A percentile compares a stretch with the other conserved stretches of the same genome.
phyloP scores from a whole-genome alignment of 1,284 basidiomycete genomes.

The Cryptococcus deneoformans region DNA sequence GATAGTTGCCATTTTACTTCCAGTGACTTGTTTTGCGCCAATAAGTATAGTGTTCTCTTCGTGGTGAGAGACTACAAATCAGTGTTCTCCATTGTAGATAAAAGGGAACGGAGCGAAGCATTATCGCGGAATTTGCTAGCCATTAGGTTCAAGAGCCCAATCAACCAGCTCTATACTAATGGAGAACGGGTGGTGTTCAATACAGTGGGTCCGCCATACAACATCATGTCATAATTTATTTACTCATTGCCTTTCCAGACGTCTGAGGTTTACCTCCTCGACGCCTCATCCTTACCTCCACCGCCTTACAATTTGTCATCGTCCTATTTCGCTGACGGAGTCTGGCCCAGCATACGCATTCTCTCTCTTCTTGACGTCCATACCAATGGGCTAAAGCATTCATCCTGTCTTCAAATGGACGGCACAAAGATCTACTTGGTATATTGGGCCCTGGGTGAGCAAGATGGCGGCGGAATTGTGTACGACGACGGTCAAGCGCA shows the following conservation, averaged over 20 bases:
- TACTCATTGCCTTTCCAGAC: conserved; percentile 8
- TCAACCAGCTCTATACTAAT: conserved; percentile 27
- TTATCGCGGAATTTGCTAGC: conserved; percentile 18
- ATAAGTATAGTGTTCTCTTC: conserved; percentile 19
- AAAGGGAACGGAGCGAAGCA: conserved; percentile 6
- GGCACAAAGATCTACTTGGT: conserved; percentile 25
- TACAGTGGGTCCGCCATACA: conserved; percentile 15
- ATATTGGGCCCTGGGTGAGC: conserved; percentile 27
- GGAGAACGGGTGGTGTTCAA: conserved; percentile 26
- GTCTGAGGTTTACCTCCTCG: conserved; percentile 18
- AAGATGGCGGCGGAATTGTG: conserved; percentile 1
- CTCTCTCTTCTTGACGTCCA: conserved; percentile 20
- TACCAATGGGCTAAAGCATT: conserved; percentile 17
- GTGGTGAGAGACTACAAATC: conserved; percentile 30
- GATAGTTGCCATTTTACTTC: conserved; percentile 34
- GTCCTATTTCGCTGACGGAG: background rate
- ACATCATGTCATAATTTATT: background rate
- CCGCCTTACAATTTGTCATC: conserved; percentile 52
- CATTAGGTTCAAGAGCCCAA: conserved; percentile 14
- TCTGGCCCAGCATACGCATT: conserved; percentile 8
- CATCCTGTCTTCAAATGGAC: conserved; percentile 36
- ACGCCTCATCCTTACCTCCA: conserved; percentile 20
- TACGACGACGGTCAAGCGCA: conserved; percentile 5
- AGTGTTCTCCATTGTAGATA: conserved; percentile 15
- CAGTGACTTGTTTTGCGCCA: conserved; percentile 30